phyloP scores from a whole-genome alignment of 2,329 filamentous ascomycete genomes.

The Aspergillus piperis region DNA sequence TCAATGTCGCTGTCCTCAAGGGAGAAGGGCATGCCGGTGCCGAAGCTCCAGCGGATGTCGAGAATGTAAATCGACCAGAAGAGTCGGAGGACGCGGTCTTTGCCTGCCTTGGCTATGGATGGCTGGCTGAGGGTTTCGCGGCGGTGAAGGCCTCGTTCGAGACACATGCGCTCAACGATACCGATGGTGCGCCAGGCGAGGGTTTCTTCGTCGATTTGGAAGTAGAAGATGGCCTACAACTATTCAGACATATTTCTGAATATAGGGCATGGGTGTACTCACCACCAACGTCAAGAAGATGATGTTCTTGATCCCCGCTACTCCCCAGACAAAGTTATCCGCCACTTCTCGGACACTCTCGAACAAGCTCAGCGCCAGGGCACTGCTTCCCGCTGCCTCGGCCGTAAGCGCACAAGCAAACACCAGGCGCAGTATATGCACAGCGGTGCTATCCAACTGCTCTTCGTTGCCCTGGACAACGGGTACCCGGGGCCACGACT shows the following conservation, averaged over 20 bases:
- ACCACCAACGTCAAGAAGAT: constrained; percentile 57
- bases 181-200: constrained; percentile 89
- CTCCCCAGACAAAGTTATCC: constrained; percentile 63
- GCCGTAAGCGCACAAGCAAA: constrained; percentile 75
- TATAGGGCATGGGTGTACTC: constrained; percentile 4
- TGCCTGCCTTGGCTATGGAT: constrained; percentile 67
- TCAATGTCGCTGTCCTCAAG: constrained; percentile 84
- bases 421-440: constrained; percentile 76
- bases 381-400: constrained; percentile 76
- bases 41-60: constrained; percentile 86
- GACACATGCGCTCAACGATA: constrained; percentile 74
- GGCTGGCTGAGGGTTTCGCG: constrained; percentile 68
- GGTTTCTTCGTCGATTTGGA: constrained; percentile 80
- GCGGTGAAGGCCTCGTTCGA: constrained; percentile 80
- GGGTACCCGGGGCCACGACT: constrained; percentile 5
- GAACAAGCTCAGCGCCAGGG: constrained; percentile 71
- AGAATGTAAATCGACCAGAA: constrained; percentile 88
- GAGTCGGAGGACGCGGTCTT: constrained; percentile 67
- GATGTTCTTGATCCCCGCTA: constrained; percentile 60
- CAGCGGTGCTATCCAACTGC: constrained; percentile 57
- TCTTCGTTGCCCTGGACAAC: constrained; percentile 33
- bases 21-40: constrained; percentile 80
- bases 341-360: constrained; percentile 71
- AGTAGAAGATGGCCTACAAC: constrained; percentile 69
- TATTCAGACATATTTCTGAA: constrained; percentile 6